Evolutionary conservation across 2,329 filamentous ascomycete species (phyloP).

Genomic region (Incumbomyces lentus): DNA sequence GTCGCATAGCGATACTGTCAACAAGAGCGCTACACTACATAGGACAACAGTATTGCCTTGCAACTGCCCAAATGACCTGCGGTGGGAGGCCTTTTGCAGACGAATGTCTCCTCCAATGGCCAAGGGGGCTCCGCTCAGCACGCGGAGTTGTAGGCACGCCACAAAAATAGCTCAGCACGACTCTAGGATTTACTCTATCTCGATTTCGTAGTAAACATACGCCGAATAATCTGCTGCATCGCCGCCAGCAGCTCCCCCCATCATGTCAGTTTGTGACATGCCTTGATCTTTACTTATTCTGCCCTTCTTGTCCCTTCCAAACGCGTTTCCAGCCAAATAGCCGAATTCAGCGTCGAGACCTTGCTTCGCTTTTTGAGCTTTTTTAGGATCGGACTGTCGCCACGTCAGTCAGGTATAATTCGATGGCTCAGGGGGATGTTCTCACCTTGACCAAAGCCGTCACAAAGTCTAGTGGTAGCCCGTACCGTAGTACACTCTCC

Average conservation of each 20-base stretch:
- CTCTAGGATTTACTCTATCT: slow-evolving; percentile 45
- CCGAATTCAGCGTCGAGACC: slow-evolving; percentile 76
- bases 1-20: too few relatives aligned
- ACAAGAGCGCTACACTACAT: too few relatives aligned
- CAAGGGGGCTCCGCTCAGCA: too few relatives aligned
- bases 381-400: slow-evolving; percentile 67
- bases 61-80: too few relatives aligned
- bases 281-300: slow-evolving; percentile 84
- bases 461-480: slow-evolving; percentile 80
- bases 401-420: slow-evolving; percentile 1
- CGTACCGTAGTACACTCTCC: slow-evolving; percentile 94
- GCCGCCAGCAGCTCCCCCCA: slow-evolving; percentile 59
- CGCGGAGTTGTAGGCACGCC: too few relatives aligned
- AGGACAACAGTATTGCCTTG: too few relatives aligned
- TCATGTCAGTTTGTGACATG: slow-evolving; percentile 59
- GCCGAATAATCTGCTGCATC: slow-evolving; percentile 81
- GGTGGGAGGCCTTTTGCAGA: too few relatives aligned
- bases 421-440: slow-evolving; percentile 5
- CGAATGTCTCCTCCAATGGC: too few relatives aligned
- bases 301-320: slow-evolving; percentile 87
- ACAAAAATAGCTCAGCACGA: neutral
- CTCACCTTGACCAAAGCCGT: slow-evolving; percentile 74
- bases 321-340: slow-evolving; percentile 88
- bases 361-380: slow-evolving; percentile 66
- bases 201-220: slow-evolving; percentile 95